Conservation (phyloP, 495 filamentous ascomycete species). For the Bombardia bombarda region DNA sequence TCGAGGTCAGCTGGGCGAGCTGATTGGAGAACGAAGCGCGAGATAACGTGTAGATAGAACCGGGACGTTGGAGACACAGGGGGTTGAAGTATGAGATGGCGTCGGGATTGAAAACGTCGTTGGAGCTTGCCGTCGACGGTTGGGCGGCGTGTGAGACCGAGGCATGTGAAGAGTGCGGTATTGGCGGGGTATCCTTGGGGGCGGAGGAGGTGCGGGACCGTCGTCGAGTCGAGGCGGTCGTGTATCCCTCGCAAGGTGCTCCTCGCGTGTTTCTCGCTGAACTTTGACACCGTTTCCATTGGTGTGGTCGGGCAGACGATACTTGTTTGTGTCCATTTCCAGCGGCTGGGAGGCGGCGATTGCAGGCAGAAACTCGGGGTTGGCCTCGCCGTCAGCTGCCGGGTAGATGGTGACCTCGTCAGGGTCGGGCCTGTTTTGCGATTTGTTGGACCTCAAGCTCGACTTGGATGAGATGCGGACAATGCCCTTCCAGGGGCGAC, state of each 20-base stretch:
- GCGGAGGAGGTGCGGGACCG: slow-evolving; percentile 27
- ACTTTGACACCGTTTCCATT: slow-evolving; percentile 55
- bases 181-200: slow-evolving; percentile 43
- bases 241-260: slow-evolving; percentile 42
- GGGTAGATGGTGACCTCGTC: slow-evolving; percentile 11
- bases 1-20: slow-evolving; percentile 75
- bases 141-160: no score
- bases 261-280: slow-evolving; percentile 40
- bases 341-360: slow-evolving; percentile 32
- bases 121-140: slow-evolving; percentile 6
- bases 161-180: no score
- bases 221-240: slow-evolving; percentile 24
- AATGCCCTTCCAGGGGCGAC: slow-evolving; percentile 56
- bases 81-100: slow-evolving; percentile 42
- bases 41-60: slow-evolving; percentile 83
- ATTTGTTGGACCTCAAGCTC: slow-evolving; percentile 24
- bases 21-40: slow-evolving; percentile 86
- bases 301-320: slow-evolving; percentile 52
- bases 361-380: slow-evolving; percentile 35
- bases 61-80: slow-evolving; percentile 51
- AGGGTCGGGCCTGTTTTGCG: slow-evolving; percentile 6
- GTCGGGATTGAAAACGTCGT: slow-evolving; percentile 32
- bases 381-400: slow-evolving; percentile 4
- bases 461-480: slow-evolving; percentile 30
- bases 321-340: slow-evolving; percentile 57